Conservation (phyloP, 176 grass and related monocot genomes). For the Cenchrus purpureus region DNA sequence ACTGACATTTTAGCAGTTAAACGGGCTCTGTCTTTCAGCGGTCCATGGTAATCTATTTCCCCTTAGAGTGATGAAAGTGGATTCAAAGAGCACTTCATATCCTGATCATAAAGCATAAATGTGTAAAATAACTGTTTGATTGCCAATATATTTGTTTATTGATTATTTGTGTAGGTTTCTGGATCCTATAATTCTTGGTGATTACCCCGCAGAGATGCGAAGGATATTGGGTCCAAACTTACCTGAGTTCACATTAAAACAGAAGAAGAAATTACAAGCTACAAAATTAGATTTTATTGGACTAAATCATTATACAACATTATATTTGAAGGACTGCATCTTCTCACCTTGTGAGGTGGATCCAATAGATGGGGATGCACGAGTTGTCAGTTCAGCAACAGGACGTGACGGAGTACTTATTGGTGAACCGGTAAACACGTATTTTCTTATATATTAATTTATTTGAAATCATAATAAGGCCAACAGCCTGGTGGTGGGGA, state of each 20-base stretch:
- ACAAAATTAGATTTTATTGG: slow-evolving; percentile 77
- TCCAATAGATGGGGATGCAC: slow-evolving; percentile 44
- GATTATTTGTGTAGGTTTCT: slow-evolving; percentile 44
- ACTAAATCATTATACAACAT: slow-evolving; percentile 63
- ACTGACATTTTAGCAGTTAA: neutral
- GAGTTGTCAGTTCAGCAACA: slow-evolving; percentile 20
- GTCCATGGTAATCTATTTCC: neutral
- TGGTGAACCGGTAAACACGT: slow-evolving; percentile 46
- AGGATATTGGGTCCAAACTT: slow-evolving; percentile 45
- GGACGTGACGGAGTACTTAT: slow-evolving; percentile 56
- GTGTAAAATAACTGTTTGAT: neutral
- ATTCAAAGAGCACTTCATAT: neutral
- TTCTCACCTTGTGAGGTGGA: slow-evolving; percentile 50
- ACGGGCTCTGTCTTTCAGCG: neutral
- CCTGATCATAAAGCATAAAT: neutral
- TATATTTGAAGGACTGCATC: slow-evolving; percentile 68
- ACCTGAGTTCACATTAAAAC: slow-evolving; percentile 53
- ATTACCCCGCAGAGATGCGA: slow-evolving; percentile 66
- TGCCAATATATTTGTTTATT: neutral
- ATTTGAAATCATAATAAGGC: neutral
- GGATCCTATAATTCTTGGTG: slow-evolving; percentile 58
- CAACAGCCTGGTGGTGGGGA: neutral
- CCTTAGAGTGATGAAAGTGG: neutral
- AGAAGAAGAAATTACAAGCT: slow-evolving; percentile 47
- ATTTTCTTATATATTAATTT: neutral